Conservation (phyloP, 1,284 basidiomycete species). For the Coniophora puteana region DNA sequence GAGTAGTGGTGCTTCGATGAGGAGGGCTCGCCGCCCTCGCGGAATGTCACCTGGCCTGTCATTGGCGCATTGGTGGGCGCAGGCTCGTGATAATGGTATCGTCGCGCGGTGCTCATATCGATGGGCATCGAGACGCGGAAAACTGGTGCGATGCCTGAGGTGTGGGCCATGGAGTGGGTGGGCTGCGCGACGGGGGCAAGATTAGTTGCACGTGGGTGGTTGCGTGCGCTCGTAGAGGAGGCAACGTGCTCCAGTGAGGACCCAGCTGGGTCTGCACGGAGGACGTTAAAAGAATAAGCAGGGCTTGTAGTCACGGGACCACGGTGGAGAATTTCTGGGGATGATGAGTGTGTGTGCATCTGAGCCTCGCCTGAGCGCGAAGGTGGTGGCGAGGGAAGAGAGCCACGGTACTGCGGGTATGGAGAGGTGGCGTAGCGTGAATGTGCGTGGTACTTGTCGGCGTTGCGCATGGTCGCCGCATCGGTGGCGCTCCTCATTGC, state of each 20-base stretch:
- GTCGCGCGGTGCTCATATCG: slow-evolving; percentile 3
- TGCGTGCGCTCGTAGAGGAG: slow-evolving; percentile 36
- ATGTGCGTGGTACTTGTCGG: too few species aligned
- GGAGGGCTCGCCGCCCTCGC: neutral
- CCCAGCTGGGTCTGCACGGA: slow-evolving; percentile 36
- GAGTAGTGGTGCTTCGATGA: neutral
- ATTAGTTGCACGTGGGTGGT: too few species aligned
- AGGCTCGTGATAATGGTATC: slow-evolving; percentile 3
- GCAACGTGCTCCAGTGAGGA: slow-evolving; percentile 42
- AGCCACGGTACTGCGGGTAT: too few species aligned
- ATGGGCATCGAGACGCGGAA: slow-evolving; percentile 31
- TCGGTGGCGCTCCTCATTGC: too few species aligned
- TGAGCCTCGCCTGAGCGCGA: slow-evolving; percentile 25
- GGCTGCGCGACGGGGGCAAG: too few species aligned
- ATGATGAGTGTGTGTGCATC: slow-evolving; percentile 10
- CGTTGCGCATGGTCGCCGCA: too few species aligned
- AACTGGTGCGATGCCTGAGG: slow-evolving; percentile 23
- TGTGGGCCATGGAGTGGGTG: slow-evolving; percentile 6
- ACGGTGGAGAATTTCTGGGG: slow-evolving; percentile 6
- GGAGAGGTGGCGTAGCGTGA: too few species aligned
- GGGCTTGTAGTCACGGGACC: slow-evolving; percentile 11
- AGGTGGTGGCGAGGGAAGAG: slow-evolving; percentile 23
- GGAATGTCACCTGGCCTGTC: neutral
- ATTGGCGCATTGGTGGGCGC: neutral
- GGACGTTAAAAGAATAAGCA: slow-evolving; percentile 36